Percentiles rank a stretch among this genome's conserved stretches.
Evolutionary conservation across 345 rosid species (phyloP).

Genomic region (Melastoma malabathricum): DNA sequence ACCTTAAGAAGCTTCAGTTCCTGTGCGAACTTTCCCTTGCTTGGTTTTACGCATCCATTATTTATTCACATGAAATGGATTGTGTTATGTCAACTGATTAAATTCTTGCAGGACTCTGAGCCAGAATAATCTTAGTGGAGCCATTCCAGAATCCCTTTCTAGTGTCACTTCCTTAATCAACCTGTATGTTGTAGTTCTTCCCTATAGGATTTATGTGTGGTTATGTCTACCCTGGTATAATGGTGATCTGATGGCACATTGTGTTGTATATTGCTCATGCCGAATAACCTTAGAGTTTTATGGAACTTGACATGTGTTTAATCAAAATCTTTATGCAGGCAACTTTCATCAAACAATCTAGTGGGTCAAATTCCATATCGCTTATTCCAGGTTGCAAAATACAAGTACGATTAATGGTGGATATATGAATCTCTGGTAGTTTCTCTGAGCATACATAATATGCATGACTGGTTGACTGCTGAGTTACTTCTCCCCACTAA

Average conservation of each 20-base stretch:
- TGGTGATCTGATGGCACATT: too few relatives aligned
- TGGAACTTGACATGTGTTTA: constrained; percentile 4
- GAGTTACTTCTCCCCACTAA: too few relatives aligned
- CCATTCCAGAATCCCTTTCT: constrained; percentile 57
- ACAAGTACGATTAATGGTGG: constrained; percentile 42
- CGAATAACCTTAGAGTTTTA: background rate
- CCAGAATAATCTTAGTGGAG: constrained; percentile 73
- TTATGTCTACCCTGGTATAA: too few relatives aligned
- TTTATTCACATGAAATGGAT: constrained; percentile 6
- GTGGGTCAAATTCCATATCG: constrained; percentile 60
- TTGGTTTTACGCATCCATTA: constrained; percentile 5
- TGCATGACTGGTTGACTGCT: too few relatives aligned
- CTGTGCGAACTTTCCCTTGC: constrained; percentile 41
- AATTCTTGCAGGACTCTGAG: constrained; percentile 52
- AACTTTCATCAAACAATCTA: constrained; percentile 62
- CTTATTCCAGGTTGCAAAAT: constrained; percentile 48
- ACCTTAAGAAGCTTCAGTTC: constrained; percentile 81
- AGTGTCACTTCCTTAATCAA: constrained; percentile 50
- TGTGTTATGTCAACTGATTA: constrained; percentile 3
- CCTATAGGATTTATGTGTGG: too few relatives aligned
- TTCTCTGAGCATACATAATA: too few relatives aligned
- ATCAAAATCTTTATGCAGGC: constrained; percentile 38
- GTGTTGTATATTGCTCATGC: background rate
- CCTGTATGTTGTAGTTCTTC: constrained; percentile 41
- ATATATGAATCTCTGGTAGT: background rate